Evolutionary conservation across 2,329 filamentous ascomycete genomes (phyloP).

Genomic region (Sphaerulina musiva): DNA sequence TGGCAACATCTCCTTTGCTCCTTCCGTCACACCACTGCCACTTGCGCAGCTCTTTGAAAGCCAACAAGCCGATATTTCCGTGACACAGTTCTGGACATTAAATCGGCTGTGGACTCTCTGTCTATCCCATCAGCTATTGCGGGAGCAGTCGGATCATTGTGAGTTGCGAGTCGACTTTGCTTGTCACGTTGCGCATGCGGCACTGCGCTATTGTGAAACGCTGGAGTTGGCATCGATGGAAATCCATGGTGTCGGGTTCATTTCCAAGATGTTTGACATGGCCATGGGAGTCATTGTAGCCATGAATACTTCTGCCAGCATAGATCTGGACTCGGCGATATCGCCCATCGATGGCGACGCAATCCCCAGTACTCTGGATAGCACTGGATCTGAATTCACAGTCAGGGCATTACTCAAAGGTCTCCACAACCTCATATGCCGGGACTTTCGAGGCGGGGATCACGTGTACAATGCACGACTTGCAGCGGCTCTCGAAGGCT

Average conservation of each 20-base stretch:
- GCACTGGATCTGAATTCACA: neutral
- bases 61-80: conserved; percentile 39
- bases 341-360: conserved; percentile 11
- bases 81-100: conserved; percentile 41
- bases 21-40: conserved; percentile 27
- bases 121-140: conserved; percentile 37
- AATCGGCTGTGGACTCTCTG: conserved; percentile 41
- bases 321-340: conserved; percentile 15
- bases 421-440: conserved; percentile 13
- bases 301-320: conserved; percentile 16
- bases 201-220: conserved; percentile 34
- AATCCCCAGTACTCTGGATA: conserved; percentile 9
- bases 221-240: conserved; percentile 36
- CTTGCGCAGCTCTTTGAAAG: conserved; percentile 31
- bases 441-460: conserved; percentile 23
- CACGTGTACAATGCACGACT: conserved; percentile 20
- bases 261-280: conserved; percentile 40
- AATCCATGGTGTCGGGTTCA: conserved; percentile 38
- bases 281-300: conserved; percentile 25
- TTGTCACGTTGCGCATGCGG: conserved; percentile 31
- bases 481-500: conserved; percentile 10
- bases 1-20: conserved; percentile 37
- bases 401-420: conserved; percentile 14
- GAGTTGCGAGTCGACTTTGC: conserved; percentile 38
- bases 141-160: conserved; percentile 32